Percentiles rank a stretch among this genome's conserved stretches.
Conservation (phyloP, 257 asterid species). For the Ocimum tenuiflorum region DNA sequence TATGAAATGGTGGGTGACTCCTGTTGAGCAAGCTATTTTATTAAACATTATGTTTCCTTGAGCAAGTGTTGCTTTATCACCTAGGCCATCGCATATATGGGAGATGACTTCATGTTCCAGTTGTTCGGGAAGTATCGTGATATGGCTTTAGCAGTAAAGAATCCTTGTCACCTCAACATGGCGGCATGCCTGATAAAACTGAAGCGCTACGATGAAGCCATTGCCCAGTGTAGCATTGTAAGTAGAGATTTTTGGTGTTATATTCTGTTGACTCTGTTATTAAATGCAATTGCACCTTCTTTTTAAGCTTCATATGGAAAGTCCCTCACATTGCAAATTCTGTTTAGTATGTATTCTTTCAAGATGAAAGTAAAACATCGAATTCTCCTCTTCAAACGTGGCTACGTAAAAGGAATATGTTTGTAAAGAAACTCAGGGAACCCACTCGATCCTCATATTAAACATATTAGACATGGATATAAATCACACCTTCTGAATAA, state of each 20-base stretch:
- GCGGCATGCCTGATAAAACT: constrained; percentile 91
- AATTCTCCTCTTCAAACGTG: neutral
- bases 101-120: constrained; percentile 99
- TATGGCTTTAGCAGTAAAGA: constrained; percentile 95
- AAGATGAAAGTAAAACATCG: neutral
- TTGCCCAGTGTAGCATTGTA: constrained; percentile 86
- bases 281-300: constrained; percentile 6
- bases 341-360: neutral
- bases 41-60: neutral
- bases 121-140: constrained; percentile 87
- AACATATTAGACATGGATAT: neutral
- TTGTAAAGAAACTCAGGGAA: neutral
- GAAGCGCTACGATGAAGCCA: constrained; percentile 83
- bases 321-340: neutral
- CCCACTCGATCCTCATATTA: neutral
- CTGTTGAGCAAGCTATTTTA: neutral
- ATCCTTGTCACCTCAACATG: constrained; percentile 93
- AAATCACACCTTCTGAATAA: neutral
- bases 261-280: neutral
- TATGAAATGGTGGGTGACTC: constrained; percentile 77
- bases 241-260: constrained; percentile 19
- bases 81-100: constrained; percentile 95
- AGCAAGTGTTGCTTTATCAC: constrained; percentile 9
- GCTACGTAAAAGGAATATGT: neutral
- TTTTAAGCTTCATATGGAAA: neutral